These are phyloP conservation scores for Sporothrix globosa DNA, from an alignment of 2,329 filamentous ascomycete genomes.

Conservation along the genomic window DNA sequence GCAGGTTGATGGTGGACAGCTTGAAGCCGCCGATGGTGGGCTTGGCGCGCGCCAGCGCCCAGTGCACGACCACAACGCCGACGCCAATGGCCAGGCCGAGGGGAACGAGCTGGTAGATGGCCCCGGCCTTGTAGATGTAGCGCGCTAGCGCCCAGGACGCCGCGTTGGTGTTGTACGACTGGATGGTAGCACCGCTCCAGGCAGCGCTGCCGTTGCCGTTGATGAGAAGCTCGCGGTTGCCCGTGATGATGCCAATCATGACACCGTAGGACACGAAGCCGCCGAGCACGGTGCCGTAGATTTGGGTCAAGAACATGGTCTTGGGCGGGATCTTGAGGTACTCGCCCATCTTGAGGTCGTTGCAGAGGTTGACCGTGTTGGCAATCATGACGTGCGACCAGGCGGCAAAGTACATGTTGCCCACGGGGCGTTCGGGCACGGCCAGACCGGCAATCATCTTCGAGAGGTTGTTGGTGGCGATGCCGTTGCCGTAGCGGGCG, in stretches of 20 bases:
- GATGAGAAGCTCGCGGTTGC: conserved; percentile 53
- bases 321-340: conserved; percentile 62
- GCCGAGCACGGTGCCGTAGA: conserved; percentile 59
- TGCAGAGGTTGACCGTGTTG: conserved; percentile 55
- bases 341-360: conserved; percentile 62
- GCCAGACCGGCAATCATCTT: conserved; percentile 60
- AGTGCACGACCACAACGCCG: conserved; percentile 50
- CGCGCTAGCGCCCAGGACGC: conserved; percentile 56
- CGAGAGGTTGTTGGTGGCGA: conserved; percentile 61
- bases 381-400: conserved; percentile 62
- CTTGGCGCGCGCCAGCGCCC: conserved; percentile 50
- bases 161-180: conserved; percentile 54
- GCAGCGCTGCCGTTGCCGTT: conserved; percentile 52
- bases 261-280: conserved; percentile 51
- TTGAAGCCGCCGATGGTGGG: conserved; percentile 52
- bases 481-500: conserved; percentile 59
- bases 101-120: conserved; percentile 53
- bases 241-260: conserved; percentile 58
- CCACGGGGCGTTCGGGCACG: conserved; percentile 55
- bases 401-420: conserved; percentile 62
- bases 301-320: conserved; percentile 59
- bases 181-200: conserved; percentile 58
- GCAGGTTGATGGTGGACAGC: conserved; percentile 53
- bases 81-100: conserved; percentile 55
- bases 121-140: conserved; percentile 55